Evolutionary conservation across 2,329 filamentous ascomycete species (phyloP), one percentile per base, ranked within the genome.

Genomic region (Alternaria triticina): DNA sequence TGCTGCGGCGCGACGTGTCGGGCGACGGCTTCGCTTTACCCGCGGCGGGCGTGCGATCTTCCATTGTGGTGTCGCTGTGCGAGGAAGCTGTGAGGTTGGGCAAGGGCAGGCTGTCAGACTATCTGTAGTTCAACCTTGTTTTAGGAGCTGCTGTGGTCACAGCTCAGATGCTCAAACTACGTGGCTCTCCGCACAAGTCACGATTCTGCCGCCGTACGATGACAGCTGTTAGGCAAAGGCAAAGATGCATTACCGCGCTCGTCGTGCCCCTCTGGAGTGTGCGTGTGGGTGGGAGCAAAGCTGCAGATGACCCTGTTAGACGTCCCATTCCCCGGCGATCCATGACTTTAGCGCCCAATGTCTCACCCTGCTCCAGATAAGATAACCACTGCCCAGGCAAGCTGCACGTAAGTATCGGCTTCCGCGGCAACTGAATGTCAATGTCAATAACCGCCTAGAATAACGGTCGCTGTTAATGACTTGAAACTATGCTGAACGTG

Each of bases 41-140:
- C 23, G 57, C 72, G 25, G 70, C 70, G 54, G 72, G 63, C 28
- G 76, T 70, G 33, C 65, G 67, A 59, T 78, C 76, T 20, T 72
- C 72, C 77, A 79, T 80, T 68, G 57, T 62, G 68, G 57, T 57
- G 57, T 56, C 51, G 64, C 47, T 55, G 22, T 57, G 64, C 54
- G 65, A 47, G 52, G 63, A 54, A 40, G 51, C 45, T 27, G 63
- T 30, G 47, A 25, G 54, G 67, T 54, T 63, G 59, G 56, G 63
- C 65, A 59, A 59, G 45, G 44, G 61, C 60, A 45, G 50, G 22
- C 25, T 52, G 27, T 49, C n/a, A 45, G 59, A 47, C 27, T 27
- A 43, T 55, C 36, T 51, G 59, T 56, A 59, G 59, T 49, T 54
- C 25, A 58, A 27, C 57, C 61, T 49, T 60, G 61, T 59, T 60